Percentiles rank a stretch among this genome's conserved stretches.
phyloP scores from a whole-genome alignment of 2,329 filamentous ascomycete genomes.

The Orbilia brochopaga region DNA sequence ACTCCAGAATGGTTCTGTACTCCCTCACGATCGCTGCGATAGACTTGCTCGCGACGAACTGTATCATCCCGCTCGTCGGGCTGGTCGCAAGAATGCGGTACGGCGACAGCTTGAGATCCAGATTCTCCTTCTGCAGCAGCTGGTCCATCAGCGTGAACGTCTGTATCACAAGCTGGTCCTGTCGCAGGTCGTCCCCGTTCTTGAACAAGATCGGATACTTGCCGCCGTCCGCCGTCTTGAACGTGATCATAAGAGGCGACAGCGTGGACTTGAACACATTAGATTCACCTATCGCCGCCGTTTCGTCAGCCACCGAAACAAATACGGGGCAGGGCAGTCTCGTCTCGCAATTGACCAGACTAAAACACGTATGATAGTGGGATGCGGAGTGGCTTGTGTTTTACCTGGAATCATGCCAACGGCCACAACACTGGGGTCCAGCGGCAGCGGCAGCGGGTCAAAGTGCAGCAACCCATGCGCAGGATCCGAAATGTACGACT shows the following conservation, averaged over 20 bases:
- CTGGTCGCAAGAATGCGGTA: slow-evolving; percentile 96
- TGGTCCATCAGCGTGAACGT: slow-evolving; percentile 99
- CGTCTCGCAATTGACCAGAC: neutral
- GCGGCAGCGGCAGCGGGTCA: slow-evolving; percentile 82
- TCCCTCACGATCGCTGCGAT: slow-evolving; percentile 83
- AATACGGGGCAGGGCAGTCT: neutral
- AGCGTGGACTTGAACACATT: slow-evolving; percentile 95
- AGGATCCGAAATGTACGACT: slow-evolving; percentile 81
- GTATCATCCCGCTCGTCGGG: slow-evolving; percentile 84
- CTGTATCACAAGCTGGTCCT: slow-evolving; percentile 95
- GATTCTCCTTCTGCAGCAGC: slow-evolving; percentile 89
- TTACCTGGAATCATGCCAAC: slow-evolving; percentile 72
- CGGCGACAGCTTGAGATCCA: slow-evolving; percentile 91
- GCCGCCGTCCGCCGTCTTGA: slow-evolving; percentile 76
- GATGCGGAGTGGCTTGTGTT: neutral
- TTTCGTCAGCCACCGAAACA: neutral
- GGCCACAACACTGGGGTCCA: slow-evolving; percentile 82
- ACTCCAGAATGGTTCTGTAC: slow-evolving; percentile 78
- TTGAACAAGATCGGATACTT: slow-evolving; percentile 97
- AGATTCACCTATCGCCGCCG: slow-evolving; percentile 68
- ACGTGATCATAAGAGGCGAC: slow-evolving; percentile 87
- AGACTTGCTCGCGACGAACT: slow-evolving; percentile 86
- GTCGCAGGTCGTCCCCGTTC: slow-evolving; percentile 90
- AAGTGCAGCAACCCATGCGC: slow-evolving; percentile 86
- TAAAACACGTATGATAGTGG: neutral